A percentile compares a stretch with the other conserved stretches of the same genome.
phyloP scores from a whole-genome alignment of 1,284 basidiomycete genomes.

The Naganishia liquefaciens region DNA sequence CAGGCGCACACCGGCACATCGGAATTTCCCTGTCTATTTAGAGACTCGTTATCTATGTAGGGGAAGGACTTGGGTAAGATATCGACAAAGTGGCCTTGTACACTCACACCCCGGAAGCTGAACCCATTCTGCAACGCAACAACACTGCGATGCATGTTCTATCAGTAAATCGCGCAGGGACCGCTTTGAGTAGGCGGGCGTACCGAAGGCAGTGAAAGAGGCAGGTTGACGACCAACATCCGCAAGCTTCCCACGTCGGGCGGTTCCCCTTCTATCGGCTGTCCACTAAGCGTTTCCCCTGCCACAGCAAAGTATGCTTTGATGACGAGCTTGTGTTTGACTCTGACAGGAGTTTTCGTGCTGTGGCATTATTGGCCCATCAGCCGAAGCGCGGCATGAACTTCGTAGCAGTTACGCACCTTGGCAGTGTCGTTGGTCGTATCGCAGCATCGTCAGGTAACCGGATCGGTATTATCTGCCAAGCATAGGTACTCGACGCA shows the following conservation, averaged over 20 bases:
- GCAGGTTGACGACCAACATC: slow-evolving; percentile 23
- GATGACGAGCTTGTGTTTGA: slow-evolving; percentile 26
- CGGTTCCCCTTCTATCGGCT: not conserved
- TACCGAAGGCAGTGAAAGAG: slow-evolving; percentile 19
- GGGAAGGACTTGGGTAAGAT: not conserved
- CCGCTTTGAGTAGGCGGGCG: not conserved
- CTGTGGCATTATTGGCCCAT: not conserved
- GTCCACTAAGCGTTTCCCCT: slow-evolving; percentile 17
- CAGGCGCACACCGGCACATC: slow-evolving; percentile 22
- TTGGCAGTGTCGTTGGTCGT: slow-evolving; percentile 18
- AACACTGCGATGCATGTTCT: slow-evolving; percentile 4
- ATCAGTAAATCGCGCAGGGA: not conserved
- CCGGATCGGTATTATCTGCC: slow-evolving; percentile 5
- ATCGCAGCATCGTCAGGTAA: slow-evolving; percentile 27
- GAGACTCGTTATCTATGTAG: slow-evolving; percentile 9
- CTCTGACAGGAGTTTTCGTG: slow-evolving; percentile 20
- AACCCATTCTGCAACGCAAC: slow-evolving; percentile 23
- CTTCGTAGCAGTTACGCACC: not conserved
- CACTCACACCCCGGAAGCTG: slow-evolving; percentile 58
- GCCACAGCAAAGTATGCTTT: slow-evolving; percentile 23
- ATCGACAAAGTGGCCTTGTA: slow-evolving; percentile 24
- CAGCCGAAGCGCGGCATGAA: not conserved
- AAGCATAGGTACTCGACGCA: not conserved
- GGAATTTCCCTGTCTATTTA: slow-evolving; percentile 13
- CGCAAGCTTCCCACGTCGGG: slow-evolving; percentile 14